Percentiles rank a stretch among this genome's conserved stretches.
Conservation (phyloP, 805 yeast species). For the Metschnikowia gruessii region DNA sequence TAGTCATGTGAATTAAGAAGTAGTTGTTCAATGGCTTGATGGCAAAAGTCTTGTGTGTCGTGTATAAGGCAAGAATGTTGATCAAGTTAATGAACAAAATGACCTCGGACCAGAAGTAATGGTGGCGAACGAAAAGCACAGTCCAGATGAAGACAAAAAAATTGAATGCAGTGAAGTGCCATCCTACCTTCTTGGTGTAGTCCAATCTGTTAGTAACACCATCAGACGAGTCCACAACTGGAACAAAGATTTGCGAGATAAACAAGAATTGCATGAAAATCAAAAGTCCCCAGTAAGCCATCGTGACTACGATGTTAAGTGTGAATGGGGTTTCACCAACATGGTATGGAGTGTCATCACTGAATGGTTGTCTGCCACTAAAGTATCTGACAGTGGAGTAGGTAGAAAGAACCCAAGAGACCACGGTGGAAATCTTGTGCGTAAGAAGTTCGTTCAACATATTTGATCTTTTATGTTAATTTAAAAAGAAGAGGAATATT, state of each 20-base stretch:
- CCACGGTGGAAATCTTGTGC: constrained; percentile 45
- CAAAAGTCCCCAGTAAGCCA: constrained; percentile 57
- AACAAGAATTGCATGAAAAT: constrained; percentile 53
- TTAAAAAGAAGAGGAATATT: neutral
- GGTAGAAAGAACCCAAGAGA: constrained; percentile 54
- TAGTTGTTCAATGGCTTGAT: constrained; percentile 51
- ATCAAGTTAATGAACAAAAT: constrained; percentile 56
- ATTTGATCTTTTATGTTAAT: neutral
- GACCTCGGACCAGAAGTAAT: constrained; percentile 59
- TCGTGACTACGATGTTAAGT: constrained; percentile 45
- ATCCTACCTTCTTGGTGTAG: constrained; percentile 44
- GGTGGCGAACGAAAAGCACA: constrained; percentile 54
- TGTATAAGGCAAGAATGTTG: constrained; percentile 54
- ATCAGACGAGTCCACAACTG: constrained; percentile 21
- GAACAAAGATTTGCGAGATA: constrained; percentile 44
- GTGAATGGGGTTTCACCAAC: constrained; percentile 71
- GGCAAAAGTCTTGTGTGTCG: constrained; percentile 57
- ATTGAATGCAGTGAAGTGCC: constrained; percentile 65
- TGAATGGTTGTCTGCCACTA: constrained; percentile 50
- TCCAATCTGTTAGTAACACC: constrained; percentile 21
- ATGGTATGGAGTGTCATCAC: constrained; percentile 47
- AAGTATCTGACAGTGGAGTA: constrained; percentile 56
- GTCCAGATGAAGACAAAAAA: constrained; percentile 62
- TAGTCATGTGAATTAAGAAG: constrained; percentile 61
- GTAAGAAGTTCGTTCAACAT: constrained; percentile 22